Percentiles rank a stretch among this genome's conserved stretches.
Evolutionary conservation across 108 stramenopile genomes (phyloP).

Genomic region (Skeletonema menzelii): DNA sequence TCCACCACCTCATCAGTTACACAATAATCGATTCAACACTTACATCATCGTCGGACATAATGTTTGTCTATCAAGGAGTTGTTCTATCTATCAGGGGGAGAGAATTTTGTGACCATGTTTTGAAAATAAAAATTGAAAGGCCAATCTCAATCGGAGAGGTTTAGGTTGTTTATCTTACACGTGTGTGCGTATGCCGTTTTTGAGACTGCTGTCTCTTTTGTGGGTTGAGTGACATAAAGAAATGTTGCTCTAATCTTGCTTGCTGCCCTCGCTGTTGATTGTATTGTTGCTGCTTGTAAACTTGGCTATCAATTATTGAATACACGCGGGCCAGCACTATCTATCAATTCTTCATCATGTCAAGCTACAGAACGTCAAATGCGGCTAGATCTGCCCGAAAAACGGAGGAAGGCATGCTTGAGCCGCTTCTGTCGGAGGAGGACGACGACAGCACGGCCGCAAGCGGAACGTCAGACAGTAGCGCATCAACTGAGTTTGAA

Average conservation of each 20-base stretch:
- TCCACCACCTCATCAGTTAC: background rate
- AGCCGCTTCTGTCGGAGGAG: slow-evolving; percentile 3
- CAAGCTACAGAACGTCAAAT: background rate
- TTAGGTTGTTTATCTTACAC: no score
- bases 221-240: no score
- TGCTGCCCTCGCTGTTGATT: no score
- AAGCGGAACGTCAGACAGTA: background rate
- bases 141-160: no score
- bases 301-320: background rate
- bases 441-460: background rate
- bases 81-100: background rate
- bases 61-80: slow-evolving; percentile 2
- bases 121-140: background rate
- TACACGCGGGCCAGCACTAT: background rate
- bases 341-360: background rate
- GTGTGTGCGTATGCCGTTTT: no score
- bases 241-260: no score
- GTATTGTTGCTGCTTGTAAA: no score
- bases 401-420: background rate
- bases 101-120: background rate
- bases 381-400: background rate
- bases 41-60: slow-evolving; percentile 49
- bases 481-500: background rate
- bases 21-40: slow-evolving; percentile 4
- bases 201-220: no score